Base-by-base conservation (phyloP, 345 rosid species). In the Populus tremula region DNA sequence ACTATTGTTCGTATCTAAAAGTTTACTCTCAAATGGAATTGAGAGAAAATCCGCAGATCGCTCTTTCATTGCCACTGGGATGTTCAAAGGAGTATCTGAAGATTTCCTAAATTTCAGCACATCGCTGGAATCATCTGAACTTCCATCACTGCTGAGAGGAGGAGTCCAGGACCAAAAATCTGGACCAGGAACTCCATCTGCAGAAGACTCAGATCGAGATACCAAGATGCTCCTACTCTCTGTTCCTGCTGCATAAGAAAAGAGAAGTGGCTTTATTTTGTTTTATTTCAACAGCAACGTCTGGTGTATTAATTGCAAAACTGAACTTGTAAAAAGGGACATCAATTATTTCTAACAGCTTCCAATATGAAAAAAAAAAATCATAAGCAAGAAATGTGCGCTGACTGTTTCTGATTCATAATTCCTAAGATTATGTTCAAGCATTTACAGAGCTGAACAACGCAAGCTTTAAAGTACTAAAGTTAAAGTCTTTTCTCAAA, bases 91-190 rank as follows among this genome's bases (percentile, higher is more conserved):
- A n/a, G 88, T 86, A 84, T 66, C 75, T 4, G 82, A 69, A 76
- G 93, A 38, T 67, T 84, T 72, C 23, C 45, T 75, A 45, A 82
- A 80, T 61, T 72, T 67, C 81, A 66, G 81, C 80, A 86, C 67
- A 29, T 79, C 80, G 18, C 62, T 45, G 5, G 10, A 54, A 68
- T 45, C 80, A 76, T 49, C 78, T 8, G 79, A 65, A 70, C 38
- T 82, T 27, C 70, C 61, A 31, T 81, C 88, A 39, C 69, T 79
- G 18, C 53, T 82, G 49, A 81, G 73, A 82, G 94, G 91, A 70
- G 97, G 98, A 2, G 90, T 74, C 98, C 98, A 91, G 11, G 97
- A 90, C 98, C 97, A 94, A 85, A 94, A 94, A 77, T 94, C 97
- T 1, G 98, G 98, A 73, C 98, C 97, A 35, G 97, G 97, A 33